Base-by-base conservation (phyloP, 2,329 filamentous ascomycete species). In the Arthroderma sp. region DNA sequence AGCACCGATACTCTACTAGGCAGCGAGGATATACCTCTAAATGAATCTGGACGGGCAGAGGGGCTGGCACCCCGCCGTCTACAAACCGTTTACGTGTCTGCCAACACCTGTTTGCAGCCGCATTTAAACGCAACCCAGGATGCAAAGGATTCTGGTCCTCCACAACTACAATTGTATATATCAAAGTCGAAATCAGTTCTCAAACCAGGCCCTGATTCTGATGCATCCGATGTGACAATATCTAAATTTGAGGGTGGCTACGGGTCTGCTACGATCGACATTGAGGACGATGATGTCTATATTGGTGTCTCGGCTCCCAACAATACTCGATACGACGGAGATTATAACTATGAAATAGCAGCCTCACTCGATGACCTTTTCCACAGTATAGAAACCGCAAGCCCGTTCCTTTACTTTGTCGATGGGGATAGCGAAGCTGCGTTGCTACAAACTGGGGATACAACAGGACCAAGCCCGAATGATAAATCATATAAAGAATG, bases 71-170 rank as follows among this genome's bases (percentile, higher is more conserved):
- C 54, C 29, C 56, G 58, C 27, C 58, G 63, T 27, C 62, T 63
- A 10, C 69, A 64, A 36, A 75, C 66, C 10, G 50, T 96, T 3
- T 95, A 83, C 61, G 73, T 98, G 44, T 87, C 87, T 2, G 78
- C 87, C 37, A 96, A 87, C 53, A 88, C 85, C 1, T 98, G 91
- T 62, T 64, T 77, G 28, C 86, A 93, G 55, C 91, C 89, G 8
- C 59, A 64, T 15, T 68, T 72, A 36, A 75, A 74, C 36, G 66
- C 65, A 1, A 64, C 68, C 7, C 66, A 68, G 27, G 68, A 65
- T 1, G 56, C 56, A 2, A 55, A 65, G 42, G 61, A 65, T 9
- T 57, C 53, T 7, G 54, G 68, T 1, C 75, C 83, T 8, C 82
- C 83, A 1, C 87, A 94, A 55, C 73, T 96, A 42, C 75, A 75